Conservation (phyloP, 2,329 filamentous ascomycete species). For the Tolypocladium sp. region DNA sequence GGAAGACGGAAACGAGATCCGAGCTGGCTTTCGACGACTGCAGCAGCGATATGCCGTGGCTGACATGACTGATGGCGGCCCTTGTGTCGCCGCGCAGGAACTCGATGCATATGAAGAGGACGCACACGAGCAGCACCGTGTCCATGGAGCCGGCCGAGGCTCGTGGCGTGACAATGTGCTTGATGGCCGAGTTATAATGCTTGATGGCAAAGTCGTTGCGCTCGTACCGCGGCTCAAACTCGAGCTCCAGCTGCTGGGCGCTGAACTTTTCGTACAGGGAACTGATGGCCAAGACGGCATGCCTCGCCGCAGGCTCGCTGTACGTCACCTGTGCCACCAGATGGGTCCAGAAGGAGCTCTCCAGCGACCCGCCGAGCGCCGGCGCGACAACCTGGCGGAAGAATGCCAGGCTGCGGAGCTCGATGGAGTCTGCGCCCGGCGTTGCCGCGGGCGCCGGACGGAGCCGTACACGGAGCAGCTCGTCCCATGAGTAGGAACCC, state of each 20-base stretch:
- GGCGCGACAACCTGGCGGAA: conserved; percentile 28
- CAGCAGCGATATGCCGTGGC: conserved; percentile 27
- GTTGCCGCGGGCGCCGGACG: conserved; percentile 8
- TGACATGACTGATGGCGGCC: conserved; percentile 25
- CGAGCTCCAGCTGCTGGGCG: conserved; percentile 6
- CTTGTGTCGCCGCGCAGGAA: conserved; percentile 26
- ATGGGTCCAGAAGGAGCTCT: conserved; percentile 31
- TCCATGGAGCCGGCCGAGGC: conserved; percentile 13
- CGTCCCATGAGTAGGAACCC: conserved; percentile 22
- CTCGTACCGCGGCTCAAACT: neutral
- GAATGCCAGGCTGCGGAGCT: conserved; percentile 25
- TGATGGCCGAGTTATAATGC: conserved; percentile 33
- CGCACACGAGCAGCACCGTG: conserved; percentile 27
- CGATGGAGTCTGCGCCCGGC: conserved; percentile 7
- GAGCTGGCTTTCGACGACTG: conserved; percentile 13
- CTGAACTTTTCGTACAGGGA: conserved; percentile 24
- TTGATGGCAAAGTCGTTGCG: conserved; percentile 22
- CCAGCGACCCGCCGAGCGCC: conserved; percentile 23
- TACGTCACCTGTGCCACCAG: conserved; percentile 26
- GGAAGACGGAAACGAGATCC: conserved; percentile 25
- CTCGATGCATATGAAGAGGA: conserved; percentile 35
- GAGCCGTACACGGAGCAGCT: conserved; percentile 19
- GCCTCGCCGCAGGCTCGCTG: conserved; percentile 26
- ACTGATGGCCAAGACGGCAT: conserved; percentile 29
- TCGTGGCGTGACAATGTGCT: conserved; percentile 15